Evolutionary conservation across 257 asterid genomes (phyloP).

Genomic region (Linderniella brevidens): DNA sequence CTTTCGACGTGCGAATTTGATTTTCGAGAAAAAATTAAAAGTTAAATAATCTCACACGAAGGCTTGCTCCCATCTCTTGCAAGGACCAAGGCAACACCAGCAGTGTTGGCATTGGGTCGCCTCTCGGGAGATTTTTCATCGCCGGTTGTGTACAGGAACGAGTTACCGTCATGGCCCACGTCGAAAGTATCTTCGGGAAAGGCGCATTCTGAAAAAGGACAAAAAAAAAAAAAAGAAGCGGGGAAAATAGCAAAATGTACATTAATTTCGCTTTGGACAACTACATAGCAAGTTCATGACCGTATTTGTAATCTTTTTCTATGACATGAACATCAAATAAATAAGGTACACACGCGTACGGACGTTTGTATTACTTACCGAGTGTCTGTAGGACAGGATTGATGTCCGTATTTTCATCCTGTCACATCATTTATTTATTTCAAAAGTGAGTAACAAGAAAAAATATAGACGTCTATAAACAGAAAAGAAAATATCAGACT

Average conservation of each 20-base stretch:
- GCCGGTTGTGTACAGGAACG: constrained; percentile 27
- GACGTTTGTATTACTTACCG: constrained; percentile 37
- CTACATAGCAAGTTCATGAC: constrained; percentile 1
- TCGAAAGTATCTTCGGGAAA: constrained; percentile 45
- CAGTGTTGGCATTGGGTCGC: constrained; percentile 11
- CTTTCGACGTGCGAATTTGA: neutral
- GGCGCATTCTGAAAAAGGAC: constrained; percentile 43
- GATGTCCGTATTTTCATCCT: constrained; percentile 49
- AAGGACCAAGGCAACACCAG: constrained; percentile 49
- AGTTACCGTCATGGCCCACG: constrained; percentile 54
- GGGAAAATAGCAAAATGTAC: constrained; percentile 3
- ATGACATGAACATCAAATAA: constrained; percentile 2
- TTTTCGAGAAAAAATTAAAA: constrained; percentile 9
- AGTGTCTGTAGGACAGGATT: constrained; percentile 50
- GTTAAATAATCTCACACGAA: constrained; percentile 30
- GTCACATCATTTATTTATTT: constrained; percentile 26
- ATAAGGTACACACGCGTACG: constrained; percentile 7
- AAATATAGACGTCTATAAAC: too few relatives aligned
- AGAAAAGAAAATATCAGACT: constrained; percentile 3
- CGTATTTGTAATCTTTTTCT: neutral
- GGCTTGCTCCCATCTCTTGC: constrained; percentile 39
- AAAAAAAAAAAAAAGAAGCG: constrained; percentile 4
- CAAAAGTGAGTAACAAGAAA: too few relatives aligned
- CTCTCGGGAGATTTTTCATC: constrained; percentile 9
- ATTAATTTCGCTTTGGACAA: constrained; percentile 4